Evolutionary conservation across 1,139 yeast genomes (phyloP).

Genomic region (Magnusiomyces paraingens): DNA sequence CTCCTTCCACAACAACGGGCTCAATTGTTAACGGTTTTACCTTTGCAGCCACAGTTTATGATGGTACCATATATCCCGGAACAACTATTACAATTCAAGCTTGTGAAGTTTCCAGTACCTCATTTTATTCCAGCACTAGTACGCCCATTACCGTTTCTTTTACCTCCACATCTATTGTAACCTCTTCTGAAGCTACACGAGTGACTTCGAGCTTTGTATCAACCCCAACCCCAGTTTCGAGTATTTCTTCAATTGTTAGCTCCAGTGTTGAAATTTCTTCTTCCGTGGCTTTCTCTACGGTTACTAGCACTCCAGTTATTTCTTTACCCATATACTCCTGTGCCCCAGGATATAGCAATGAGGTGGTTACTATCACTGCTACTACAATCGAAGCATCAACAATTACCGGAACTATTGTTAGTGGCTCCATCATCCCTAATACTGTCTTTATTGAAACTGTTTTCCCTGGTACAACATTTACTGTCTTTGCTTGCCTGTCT

Average conservation of each 20-base stretch:
- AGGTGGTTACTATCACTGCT: neutral
- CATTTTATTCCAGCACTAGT: neutral
- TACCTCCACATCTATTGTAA: conserved; percentile 19
- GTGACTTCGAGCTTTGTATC: conserved; percentile 27
- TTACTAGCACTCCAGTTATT: conserved; percentile 6
- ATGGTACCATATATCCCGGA: conserved; percentile 11
- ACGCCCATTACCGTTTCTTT: conserved; percentile 9
- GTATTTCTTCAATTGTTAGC: neutral
- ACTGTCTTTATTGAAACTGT: neutral
- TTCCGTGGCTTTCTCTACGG: neutral
- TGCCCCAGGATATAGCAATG: conserved; percentile 13
- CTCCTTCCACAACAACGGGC: neutral
- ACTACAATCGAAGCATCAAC: conserved; percentile 5
- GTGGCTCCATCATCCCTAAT: neutral
- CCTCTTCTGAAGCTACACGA: conserved; percentile 34
- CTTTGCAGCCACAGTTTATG: conserved; percentile 12
- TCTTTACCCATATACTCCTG: conserved; percentile 10
- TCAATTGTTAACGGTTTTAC: conserved; percentile 1
- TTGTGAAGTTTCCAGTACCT: conserved; percentile 1
- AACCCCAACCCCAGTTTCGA: neutral
- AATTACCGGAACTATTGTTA: conserved; percentile 11
- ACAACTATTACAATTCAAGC: conserved; percentile 4
- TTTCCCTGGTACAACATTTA: neutral
- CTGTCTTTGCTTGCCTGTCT: neutral
- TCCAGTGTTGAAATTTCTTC: too few relatives aligned